A percentile compares a stretch with the other conserved stretches of the same genome.
These are phyloP conservation scores for Leucaena leucocephala DNA, from an alignment of 306 rosid species.

Conservation along the genomic window DNA sequence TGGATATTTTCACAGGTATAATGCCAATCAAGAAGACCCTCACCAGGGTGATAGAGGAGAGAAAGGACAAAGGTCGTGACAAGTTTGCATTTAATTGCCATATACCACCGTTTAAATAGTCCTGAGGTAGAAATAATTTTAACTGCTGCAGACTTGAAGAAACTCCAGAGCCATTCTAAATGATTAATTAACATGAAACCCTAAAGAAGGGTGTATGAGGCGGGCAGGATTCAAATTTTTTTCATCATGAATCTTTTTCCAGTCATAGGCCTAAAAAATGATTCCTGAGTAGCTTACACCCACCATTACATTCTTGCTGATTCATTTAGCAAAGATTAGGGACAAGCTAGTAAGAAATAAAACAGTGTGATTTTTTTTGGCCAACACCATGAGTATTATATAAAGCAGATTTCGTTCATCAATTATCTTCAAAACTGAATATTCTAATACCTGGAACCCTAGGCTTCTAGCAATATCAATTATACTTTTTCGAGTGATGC, in stretches of 20 bases:
- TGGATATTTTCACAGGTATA: conserved; percentile 6
- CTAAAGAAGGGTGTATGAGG: background rate
- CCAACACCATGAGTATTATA: conserved; percentile 16
- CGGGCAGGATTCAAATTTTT: background rate
- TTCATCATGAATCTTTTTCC: conserved; percentile 3
- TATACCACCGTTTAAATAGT: background rate
- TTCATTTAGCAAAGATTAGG: conserved; percentile 10
- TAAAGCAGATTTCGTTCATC: conserved; percentile 28
- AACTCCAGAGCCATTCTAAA: conserved; percentile 18
- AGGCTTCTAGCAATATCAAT: conserved; percentile 89
- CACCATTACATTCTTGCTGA: conserved; percentile 1
- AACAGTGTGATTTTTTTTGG: conserved; percentile 1
- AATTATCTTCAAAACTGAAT: conserved; percentile 31
- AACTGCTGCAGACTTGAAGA: background rate
- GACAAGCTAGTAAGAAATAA: conserved; percentile 4
- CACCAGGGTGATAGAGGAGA: conserved; percentile 1
- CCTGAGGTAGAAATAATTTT: conserved; percentile 15
- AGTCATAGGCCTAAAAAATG: background rate
- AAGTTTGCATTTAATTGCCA: background rate
- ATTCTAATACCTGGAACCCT: conserved; percentile 77
- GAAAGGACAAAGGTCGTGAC: conserved; percentile 15
- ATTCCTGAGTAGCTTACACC: conserved; percentile 1
- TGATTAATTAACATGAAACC: background rate
- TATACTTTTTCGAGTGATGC: conserved; percentile 93
- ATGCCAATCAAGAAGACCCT: conserved; percentile 20